Percentiles rank a stretch among this genome's conserved stretches.
Conservation (phyloP, 495 filamentous ascomycete species). For the Aspergillus saccharolyticus region DNA sequence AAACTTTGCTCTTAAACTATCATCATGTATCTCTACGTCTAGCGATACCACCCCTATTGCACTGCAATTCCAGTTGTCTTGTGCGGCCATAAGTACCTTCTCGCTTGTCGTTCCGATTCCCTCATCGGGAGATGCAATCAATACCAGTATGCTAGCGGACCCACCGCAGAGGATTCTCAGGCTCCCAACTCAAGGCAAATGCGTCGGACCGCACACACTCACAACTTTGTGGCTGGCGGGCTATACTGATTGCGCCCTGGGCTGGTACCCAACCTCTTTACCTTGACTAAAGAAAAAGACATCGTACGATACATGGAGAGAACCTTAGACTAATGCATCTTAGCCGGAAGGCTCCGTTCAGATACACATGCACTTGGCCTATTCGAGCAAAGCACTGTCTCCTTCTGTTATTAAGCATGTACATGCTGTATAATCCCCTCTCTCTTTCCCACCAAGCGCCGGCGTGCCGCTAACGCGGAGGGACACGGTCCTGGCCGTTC, state of each 20-base stretch:
- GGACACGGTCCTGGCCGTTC: conserved; percentile 30
- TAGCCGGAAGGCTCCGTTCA: not conserved
- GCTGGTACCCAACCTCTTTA: not conserved
- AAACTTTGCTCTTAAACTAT: not conserved
- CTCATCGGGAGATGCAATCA: not conserved
- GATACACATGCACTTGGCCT: not conserved
- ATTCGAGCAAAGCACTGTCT: not conserved
- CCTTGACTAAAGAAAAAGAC: not conserved
- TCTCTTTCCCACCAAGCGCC: conserved; percentile 10
- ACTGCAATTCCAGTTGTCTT: not conserved
- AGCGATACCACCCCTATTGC: no score
- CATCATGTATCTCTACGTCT: not conserved
- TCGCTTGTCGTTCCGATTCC: not conserved
- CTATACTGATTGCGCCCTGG: not conserved
- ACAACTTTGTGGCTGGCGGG: not conserved
- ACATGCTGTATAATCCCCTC: conserved; percentile 2
- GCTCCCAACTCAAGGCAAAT: not conserved
- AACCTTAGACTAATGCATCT: not conserved
- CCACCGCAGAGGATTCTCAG: not conserved
- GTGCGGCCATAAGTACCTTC: not conserved
- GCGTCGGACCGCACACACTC: conserved; percentile 1
- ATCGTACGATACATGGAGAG: not conserved
- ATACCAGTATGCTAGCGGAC: not conserved
- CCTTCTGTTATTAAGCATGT: no score
- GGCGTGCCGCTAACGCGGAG: conserved; percentile 27